Base-by-base conservation (phyloP, 495 filamentous ascomycete genomes). In the Xylaria longipes region DNA sequence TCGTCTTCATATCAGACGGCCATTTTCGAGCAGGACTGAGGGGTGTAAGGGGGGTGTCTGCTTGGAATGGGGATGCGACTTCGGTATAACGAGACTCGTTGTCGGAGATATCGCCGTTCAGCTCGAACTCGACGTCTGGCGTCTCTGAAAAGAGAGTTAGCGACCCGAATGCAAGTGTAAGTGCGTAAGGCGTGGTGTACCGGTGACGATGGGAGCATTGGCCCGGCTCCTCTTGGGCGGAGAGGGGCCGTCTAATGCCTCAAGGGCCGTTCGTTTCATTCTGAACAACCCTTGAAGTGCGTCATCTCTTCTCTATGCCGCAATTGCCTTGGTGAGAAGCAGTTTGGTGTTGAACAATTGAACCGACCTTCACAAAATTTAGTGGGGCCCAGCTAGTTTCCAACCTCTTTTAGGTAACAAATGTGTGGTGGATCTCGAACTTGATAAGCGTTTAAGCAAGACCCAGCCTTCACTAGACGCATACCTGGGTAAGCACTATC, bases 1-100 rank as follows among this genome's bases (percentile, higher is more conserved):
- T 89, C 27, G 87, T 93, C 82, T 95, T 96, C 62, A 89, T 83
- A 69, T 93, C 89, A 5, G 90, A 93, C 41, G 91, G 91, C 75
- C 86, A 87, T 72, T 84, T 88, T 68, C 84, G 88, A 39, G 81
- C 82, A 9, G 85, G 84, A n/a, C 88, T 89, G 69, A 86, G 79
- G 20, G 83, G 86, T 6, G 88, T 88, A 15, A 80, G 77, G 17
- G 88, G 83, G 1, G 88, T 87, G 1, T 86, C 82, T 39, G 84
- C 78, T 46, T 83, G 81, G 58, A 82, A 74, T 39, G 78, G 79
- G 20, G 73, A 66, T 4, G 72, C 27, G 27, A 52, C 45, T 63
- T 83, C 74, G 6, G 68, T 63, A 62, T 85, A 82, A 27, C 82
- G 81, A 29, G 85, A 86, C 20, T 85, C 85, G 3, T 78, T 77